Evolutionary conservation across 495 filamentous ascomycete genomes (phyloP), one percentile per base, ranked within the genome.

Genomic region (Neurospora intermedia): DNA sequence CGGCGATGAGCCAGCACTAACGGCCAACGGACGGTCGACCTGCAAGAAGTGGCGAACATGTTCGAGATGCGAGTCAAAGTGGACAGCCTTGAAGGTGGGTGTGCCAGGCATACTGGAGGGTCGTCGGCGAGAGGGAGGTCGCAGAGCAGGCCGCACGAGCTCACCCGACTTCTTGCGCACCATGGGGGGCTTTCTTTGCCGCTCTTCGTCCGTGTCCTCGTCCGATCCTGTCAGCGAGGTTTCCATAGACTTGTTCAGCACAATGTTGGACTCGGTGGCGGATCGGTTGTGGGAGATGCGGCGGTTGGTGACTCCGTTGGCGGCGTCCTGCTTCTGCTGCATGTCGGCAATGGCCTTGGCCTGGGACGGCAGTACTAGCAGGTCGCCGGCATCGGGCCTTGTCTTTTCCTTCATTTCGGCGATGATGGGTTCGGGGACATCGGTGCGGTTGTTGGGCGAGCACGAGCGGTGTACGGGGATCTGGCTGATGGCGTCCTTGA

Each of bases 161-260:
- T 99, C 96, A 35, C 96, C 96, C 46, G 96, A 98, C 86, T 99
- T 99, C 86, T 99, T 99, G 72, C 96, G 90, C 70, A 99, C 90
- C 90, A 98, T 93, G 27, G 89, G 89, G 27, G 94, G 94, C 82
- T 93, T 94, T 48, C 81, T 82, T 74, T 75, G 84, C 71, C 90
- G 88, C 38, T 90, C 90, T 62, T 91, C 90, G 48, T 87, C 85
- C 0, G 84, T 83, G 0, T 89, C 89, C 43, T 91, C 88, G 31
- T 91, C 90, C 0, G 91, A 92, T 48, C 81, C 85, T 10, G 84
- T 88, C 62, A 87, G 71, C 4, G 87, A 83, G 42, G 85, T 87
- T 72, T 89, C 88, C 35, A 86, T 78, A 4, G 86, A 85, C 73
- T 83, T 84, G 54, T 80, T 81, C 69, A 86, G 77, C 35, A 83